Evolutionary conservation across 2,329 filamentous ascomycete species (phyloP).

Genomic region (Aspergillus pseudotamarii): DNA sequence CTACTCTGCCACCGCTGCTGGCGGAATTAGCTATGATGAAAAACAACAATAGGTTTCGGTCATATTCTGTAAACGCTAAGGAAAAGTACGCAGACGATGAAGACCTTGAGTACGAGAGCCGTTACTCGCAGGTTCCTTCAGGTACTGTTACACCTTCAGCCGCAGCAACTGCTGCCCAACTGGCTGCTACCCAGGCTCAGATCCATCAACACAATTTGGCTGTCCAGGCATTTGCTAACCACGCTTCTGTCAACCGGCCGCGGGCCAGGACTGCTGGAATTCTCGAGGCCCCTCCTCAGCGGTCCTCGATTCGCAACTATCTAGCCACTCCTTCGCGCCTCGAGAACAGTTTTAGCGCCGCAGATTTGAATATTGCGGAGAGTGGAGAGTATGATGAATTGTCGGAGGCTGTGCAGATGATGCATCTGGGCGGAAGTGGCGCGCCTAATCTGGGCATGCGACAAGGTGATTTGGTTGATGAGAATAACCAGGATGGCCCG

Average conservation of each 20-base stretch:
- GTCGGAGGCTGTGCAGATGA: slow-evolving; percentile 77
- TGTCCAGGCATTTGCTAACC: slow-evolving; percentile 87
- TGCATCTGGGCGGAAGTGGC: slow-evolving; percentile 60
- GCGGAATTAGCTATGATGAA: slow-evolving; percentile 75
- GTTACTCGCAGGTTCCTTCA: slow-evolving; percentile 60
- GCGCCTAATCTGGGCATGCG: slow-evolving; percentile 63
- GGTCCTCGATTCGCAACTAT: slow-evolving; percentile 69
- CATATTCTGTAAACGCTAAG: slow-evolving; percentile 97
- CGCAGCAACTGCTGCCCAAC: slow-evolving; percentile 59
- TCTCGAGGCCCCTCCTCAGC: slow-evolving; percentile 73
- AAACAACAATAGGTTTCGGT: slow-evolving; percentile 86
- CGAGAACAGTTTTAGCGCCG: slow-evolving; percentile 73
- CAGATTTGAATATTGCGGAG: slow-evolving; percentile 74
- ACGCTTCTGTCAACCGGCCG: slow-evolving; percentile 78
- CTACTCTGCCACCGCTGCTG: slow-evolving; percentile 64
- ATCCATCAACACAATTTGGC: slow-evolving; percentile 92
- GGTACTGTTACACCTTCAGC: slow-evolving; percentile 63
- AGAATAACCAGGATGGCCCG: slow-evolving; percentile 80
- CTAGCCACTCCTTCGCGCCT: slow-evolving; percentile 75
- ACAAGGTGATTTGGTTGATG: slow-evolving; percentile 68
- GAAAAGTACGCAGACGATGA: slow-evolving; percentile 94
- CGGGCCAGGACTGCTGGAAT: slow-evolving; percentile 91
- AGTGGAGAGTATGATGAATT: slow-evolving; percentile 79
- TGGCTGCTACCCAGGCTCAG: slow-evolving; percentile 62
- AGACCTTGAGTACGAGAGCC: slow-evolving; percentile 70